A percentile compares a stretch with the other conserved stretches of the same genome.
Conservation (phyloP, 805 yeast genomes). For the Ogataea trehalophila region DNA sequence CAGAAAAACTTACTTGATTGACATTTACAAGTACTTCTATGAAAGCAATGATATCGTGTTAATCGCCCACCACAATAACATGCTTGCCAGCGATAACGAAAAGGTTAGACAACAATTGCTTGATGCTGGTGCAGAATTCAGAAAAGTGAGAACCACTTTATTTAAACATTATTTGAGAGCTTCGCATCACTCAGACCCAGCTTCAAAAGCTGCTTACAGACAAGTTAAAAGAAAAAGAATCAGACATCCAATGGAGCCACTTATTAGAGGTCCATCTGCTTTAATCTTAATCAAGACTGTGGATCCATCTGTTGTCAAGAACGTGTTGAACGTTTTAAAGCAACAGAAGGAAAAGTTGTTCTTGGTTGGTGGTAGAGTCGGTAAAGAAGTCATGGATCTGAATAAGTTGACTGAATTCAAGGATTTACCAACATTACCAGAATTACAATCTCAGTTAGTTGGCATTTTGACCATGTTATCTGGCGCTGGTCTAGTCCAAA, state of each 20-base stretch:
- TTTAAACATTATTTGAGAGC: constrained; percentile 76
- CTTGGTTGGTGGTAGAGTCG: constrained; percentile 82
- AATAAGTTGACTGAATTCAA: constrained; percentile 58
- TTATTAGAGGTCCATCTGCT: constrained; percentile 84
- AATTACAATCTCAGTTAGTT: constrained; percentile 74
- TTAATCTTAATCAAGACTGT: constrained; percentile 61
- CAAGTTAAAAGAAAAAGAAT: constrained; percentile 35
- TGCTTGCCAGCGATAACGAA: constrained; percentile 64
- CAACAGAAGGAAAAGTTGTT: constrained; percentile 68
- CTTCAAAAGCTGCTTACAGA: constrained; percentile 45
- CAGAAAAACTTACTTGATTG: constrained; percentile 83
- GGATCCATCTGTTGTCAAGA: constrained; percentile 65
- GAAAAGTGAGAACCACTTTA: constrained; percentile 62
- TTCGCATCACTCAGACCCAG: constrained; percentile 67
- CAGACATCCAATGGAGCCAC: constrained; percentile 63
- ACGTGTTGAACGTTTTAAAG: constrained; percentile 57
- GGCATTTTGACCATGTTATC: constrained; percentile 80
- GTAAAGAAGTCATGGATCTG: constrained; percentile 49
- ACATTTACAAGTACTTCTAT: constrained; percentile 69
- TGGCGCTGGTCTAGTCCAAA: constrained; percentile 84
- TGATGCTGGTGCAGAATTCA: constrained; percentile 63
- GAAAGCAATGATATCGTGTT: constrained; percentile 65
- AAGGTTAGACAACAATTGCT: constrained; percentile 55
- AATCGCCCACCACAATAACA: constrained; percentile 80
- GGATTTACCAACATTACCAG: constrained; percentile 64